Evolutionary conservation across 192 early-diverging fungal genomes (phyloP).

Genomic region (Coemansia sp.): DNA sequence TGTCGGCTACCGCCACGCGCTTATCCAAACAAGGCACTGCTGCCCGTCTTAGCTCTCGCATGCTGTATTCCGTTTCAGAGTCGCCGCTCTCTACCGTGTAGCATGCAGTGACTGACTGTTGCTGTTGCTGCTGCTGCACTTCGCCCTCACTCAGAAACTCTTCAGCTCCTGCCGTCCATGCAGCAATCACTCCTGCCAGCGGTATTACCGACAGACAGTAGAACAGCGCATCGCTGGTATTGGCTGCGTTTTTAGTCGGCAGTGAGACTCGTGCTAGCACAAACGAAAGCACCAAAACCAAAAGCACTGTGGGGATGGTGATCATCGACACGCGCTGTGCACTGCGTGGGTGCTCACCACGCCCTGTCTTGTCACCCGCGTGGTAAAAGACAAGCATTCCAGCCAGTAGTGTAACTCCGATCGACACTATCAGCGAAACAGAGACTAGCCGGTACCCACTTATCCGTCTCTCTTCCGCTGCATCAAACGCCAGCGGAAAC

Average conservation of each 20-base stretch:
- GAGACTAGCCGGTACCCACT: constrained; percentile 50
- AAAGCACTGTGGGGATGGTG: constrained; percentile 28
- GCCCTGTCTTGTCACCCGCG: constrained; percentile 2
- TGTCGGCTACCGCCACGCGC: neutral
- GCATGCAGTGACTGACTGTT: neutral
- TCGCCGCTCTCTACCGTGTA: neutral
- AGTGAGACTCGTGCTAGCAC: constrained; percentile 43
- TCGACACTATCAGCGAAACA: constrained; percentile 32
- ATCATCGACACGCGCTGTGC: constrained; percentile 21
- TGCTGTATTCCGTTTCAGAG: constrained; percentile 10
- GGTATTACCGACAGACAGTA: constrained; percentile 53
- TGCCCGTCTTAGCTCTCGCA: constrained; percentile 6
- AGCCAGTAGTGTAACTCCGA: constrained; percentile 31
- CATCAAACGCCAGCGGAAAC: constrained; percentile 44
- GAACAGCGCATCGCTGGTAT: constrained; percentile 51
- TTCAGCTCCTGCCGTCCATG: constrained; percentile 36
- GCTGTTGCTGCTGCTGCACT: constrained; percentile 7
- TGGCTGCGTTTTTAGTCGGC: constrained; percentile 38
- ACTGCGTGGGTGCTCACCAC: neutral
- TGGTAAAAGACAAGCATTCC: constrained; percentile 46
- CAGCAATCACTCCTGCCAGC: constrained; percentile 18
- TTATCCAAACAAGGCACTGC: neutral
- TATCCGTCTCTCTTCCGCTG: constrained; percentile 29
- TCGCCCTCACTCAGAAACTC: constrained; percentile 19
- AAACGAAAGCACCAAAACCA: constrained; percentile 36